phyloP scores from a whole-genome alignment of 1,139 yeast species.

The Suhomyces bokatorum region DNA sequence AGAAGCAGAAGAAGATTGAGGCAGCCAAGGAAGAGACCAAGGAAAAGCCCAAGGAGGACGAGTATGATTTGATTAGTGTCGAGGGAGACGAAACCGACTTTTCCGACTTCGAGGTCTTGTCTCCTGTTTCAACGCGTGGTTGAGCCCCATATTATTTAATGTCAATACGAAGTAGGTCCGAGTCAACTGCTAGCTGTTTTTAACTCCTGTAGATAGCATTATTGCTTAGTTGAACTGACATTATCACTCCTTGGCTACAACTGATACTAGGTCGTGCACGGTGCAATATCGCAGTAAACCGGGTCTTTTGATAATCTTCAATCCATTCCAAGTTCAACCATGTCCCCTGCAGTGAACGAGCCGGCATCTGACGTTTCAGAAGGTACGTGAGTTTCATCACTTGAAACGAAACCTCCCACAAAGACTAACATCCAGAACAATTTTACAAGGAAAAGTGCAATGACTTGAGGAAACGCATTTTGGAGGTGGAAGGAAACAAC shows the following conservation, averaged over 20 bases:
- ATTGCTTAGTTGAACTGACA: no score
- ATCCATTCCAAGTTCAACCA: neutral
- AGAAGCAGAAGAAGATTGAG: neutral
- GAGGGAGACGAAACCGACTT: constrained; percentile 28
- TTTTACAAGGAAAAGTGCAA: constrained; percentile 61
- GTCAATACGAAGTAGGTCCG: neutral
- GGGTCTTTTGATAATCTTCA: neutral
- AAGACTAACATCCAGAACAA: constrained; percentile 30
- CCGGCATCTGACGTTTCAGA: constrained; percentile 2
- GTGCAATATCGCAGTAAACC: neutral
- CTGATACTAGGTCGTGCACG: neutral
- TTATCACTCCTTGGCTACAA: no score
- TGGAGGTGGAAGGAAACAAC: constrained; percentile 76
- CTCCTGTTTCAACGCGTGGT: constrained; percentile 22
- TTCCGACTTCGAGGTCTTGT: constrained; percentile 45
- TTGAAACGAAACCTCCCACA: neutral
- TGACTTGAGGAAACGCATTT: constrained; percentile 70
- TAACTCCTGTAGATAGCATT: neutral
- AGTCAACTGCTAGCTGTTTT: neutral
- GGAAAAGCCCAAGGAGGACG: constrained; percentile 19
- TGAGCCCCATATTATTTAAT: neutral
- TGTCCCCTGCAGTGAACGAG: constrained; percentile 1
- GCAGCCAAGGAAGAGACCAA: neutral
- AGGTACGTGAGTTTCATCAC: neutral
- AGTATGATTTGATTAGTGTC: constrained; percentile 37